Evolutionary conservation across 2,329 filamentous ascomycete species (phyloP), one percentile per base, ranked within the genome.

Genomic region (Phialophora chinensis): DNA sequence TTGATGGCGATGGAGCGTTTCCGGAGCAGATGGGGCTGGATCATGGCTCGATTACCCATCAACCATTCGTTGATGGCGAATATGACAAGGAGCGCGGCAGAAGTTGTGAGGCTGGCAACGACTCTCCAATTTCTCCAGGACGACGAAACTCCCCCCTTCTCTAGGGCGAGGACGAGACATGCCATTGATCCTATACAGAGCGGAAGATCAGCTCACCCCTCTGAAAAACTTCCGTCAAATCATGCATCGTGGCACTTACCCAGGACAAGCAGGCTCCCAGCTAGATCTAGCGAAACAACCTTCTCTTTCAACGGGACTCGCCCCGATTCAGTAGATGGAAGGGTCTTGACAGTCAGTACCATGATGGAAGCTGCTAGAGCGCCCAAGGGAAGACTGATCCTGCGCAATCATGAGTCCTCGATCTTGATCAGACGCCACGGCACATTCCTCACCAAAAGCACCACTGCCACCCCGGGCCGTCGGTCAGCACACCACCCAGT

Each of bases 41-140:
- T 63, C 54, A 80, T 74, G 4, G 81, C 81, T 4, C 74, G 69
- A 14, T 82, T 79, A 3, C 75, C 77, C 23, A 75, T 73, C 35
- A 66, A 76, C 42, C 71, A 73, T 68, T 84, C 77, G 14, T 73
- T 67, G 3, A 70, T 67, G 1, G 77, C 62, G 55, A 83, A 79
- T 1, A 75, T 61, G 20, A 75, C 64, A 0, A 72, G 3, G 42
- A 82, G 71, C 0, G 79, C 29, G 8, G 65, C 76, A 57, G 79
- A 81, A 14, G 78, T 79, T 35, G 82, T 74, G 7, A 85, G 73
- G 0, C 76, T 72, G 1, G 81, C 81, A 49, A 85, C 80, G 5
- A 85, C 80, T 2, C 72, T 71, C 23, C 74, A 70, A 33, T 65
- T 71, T 29, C 66, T 69, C 79, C 80, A 81, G 1, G 75, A 10